Base-by-base conservation (phyloP, 1,284 basidiomycete species). In the Meripilus lineatus region DNA sequence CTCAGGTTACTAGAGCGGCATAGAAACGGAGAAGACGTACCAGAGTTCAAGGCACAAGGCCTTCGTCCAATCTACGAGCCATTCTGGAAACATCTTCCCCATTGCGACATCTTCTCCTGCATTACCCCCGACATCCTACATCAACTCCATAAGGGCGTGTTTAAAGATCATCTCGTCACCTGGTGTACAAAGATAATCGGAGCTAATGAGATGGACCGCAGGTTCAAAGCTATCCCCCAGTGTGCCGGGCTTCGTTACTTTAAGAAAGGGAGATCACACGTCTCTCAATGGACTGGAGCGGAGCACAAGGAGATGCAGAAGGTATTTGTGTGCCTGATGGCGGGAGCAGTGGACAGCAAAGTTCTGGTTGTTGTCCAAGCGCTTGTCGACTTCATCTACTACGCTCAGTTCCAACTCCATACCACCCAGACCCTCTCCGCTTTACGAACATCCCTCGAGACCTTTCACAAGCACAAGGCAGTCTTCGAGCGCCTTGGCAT, bases 111-210 rank as follows among this genome's bases (percentile, higher is more conserved):
- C 17, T 53, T 50, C 35, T 13, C 21, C 0, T 47, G 46, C 21
- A 45, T 62, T 32, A 55, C 58, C 3, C 60, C 58, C 2, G 56
- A 63, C 38, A 38, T 59, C 15, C 49, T 63, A 0, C 61, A 62
- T 45, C 58, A 61, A 40, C 48, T 62, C 1, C 52, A 61, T 40
- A 55, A 62, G 42, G 59, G 58, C 5, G 40, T 63, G 8, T 54
- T 59, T 50, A 61, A 61, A 32, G 58, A 61, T 42, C 61, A 65
- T 42, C 46, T 63, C 1, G 44, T 63, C 0, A 43, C 22, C 13
- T 65, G 63, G 62, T 52, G 48, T 22, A 23, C 45, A 6, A 28
- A 42, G 2, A 10, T 61, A 17, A 26, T 57, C 1, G 54, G 55
- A 2, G 41, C 49, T 10, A 40, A 52, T 5, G 59, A 56, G 23